Conservation (phyloP, 257 asterid species). For the Echites panduratus region DNA sequence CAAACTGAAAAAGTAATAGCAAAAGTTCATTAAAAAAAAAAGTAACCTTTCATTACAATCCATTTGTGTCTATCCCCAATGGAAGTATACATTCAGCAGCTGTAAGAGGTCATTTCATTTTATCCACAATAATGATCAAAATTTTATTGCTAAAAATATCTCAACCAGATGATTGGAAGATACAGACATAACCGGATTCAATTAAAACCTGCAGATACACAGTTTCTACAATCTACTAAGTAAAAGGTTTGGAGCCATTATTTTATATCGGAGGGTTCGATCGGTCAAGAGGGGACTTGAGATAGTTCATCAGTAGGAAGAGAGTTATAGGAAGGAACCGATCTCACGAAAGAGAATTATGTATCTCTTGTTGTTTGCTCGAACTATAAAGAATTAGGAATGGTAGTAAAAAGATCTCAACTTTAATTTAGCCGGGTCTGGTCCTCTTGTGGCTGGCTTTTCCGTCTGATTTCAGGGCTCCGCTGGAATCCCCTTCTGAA, state of each 20-base stretch:
- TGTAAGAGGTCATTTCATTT: slow-evolving; percentile 1
- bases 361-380: slow-evolving; percentile 11
- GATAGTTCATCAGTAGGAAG: slow-evolving; percentile 16
- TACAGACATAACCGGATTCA: slow-evolving; percentile 30
- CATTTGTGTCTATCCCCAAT: slow-evolving; percentile 5
- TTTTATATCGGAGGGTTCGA: slow-evolving; percentile 8
- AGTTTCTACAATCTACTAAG: slow-evolving; percentile 26
- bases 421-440: slow-evolving; percentile 38
- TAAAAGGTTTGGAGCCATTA: slow-evolving; percentile 24
- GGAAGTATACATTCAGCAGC: slow-evolving; percentile 3
- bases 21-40: background rate
- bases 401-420: background rate
- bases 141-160: slow-evolving; percentile 10
- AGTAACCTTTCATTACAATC: slow-evolving; percentile 29
- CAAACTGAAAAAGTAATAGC: slow-evolving; percentile 31
- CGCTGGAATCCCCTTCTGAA: slow-evolving; percentile 73
- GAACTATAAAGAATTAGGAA: slow-evolving; percentile 19
- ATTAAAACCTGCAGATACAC: slow-evolving; percentile 39
- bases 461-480: slow-evolving; percentile 48
- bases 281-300: slow-evolving; percentile 7
- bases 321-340: slow-evolving; percentile 6
- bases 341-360: slow-evolving; percentile 6
- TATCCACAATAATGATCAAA: slow-evolving; percentile 15
- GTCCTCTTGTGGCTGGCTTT: slow-evolving; percentile 56
- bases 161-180: slow-evolving; percentile 19